Evolutionary conservation across 2,329 filamentous ascomycete genomes (phyloP).

Genomic region (Ilyonectria robusta): DNA sequence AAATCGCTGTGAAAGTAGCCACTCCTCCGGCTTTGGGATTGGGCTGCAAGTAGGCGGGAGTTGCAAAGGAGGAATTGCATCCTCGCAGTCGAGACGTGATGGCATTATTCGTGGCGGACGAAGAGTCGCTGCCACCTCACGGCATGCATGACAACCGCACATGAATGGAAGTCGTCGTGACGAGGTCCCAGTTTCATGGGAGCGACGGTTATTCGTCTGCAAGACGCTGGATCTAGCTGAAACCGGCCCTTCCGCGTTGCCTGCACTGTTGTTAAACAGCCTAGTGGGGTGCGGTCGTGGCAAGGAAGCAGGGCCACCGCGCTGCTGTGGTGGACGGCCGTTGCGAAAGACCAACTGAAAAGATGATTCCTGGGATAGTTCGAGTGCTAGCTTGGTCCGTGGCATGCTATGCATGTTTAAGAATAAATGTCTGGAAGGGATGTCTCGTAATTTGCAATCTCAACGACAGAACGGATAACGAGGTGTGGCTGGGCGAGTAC

Average conservation of each 20-base stretch:
- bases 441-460: neutral
- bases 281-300: neutral
- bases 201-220: too few relatives aligned
- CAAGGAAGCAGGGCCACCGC: neutral
- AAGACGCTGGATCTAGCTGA: too few relatives aligned
- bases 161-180: neutral
- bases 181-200: too few relatives aligned
- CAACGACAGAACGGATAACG: neutral
- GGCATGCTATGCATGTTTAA: too few relatives aligned
- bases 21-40: neutral
- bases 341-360: neutral
- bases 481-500: neutral
- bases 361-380: neutral
- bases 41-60: constrained; percentile 16
- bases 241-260: neutral
- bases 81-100: neutral
- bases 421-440: too few relatives aligned
- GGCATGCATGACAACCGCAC: neutral
- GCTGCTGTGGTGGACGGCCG: neutral
- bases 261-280: neutral
- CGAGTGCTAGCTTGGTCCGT: neutral
- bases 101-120: neutral
- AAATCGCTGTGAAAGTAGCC: constrained; percentile 7
- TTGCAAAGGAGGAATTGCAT: constrained; percentile 3
- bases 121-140: neutral